These are phyloP conservation scores for Chloris gayana DNA, from an alignment of 176 grass and related monocot species.

Conservation along the genomic window DNA sequence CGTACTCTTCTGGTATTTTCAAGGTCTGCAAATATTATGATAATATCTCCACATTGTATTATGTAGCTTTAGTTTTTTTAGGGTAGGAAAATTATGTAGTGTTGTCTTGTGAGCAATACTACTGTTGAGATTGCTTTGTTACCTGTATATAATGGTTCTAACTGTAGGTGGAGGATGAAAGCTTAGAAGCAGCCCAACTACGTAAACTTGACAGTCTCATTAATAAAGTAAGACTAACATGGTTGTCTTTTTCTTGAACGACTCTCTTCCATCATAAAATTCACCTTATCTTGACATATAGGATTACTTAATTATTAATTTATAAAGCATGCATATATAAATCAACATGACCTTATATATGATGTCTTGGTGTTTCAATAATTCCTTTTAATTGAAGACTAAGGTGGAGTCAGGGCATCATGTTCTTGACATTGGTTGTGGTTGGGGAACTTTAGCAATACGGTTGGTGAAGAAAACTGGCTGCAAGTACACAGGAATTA, in stretches of 20 bases:
- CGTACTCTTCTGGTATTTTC: too few species aligned
- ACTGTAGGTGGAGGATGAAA: slow-evolving; percentile 67
- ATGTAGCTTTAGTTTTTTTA: background rate
- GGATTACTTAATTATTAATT: background rate
- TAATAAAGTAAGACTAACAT: slow-evolving; percentile 58
- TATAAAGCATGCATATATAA: too few species aligned
- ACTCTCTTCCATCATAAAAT: background rate
- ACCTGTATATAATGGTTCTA: background rate
- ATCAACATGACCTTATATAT: background rate
- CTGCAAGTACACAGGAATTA: slow-evolving; percentile 89
- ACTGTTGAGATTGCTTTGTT: background rate
- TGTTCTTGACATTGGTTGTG: slow-evolving; percentile 88
- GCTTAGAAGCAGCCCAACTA: slow-evolving; percentile 67
- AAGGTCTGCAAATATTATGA: slow-evolving; percentile 44
- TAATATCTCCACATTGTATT: background rate
- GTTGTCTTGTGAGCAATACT: slow-evolving; percentile 11
- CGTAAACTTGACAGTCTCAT: slow-evolving; percentile 76
- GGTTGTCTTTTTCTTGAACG: background rate
- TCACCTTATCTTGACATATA: background rate
- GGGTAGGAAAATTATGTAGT: slow-evolving; percentile 40
- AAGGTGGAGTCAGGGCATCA: slow-evolving; percentile 67
- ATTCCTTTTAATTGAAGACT: slow-evolving; percentile 45
- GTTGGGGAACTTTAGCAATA: slow-evolving; percentile 39
- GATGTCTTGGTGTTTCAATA: slow-evolving; percentile 22
- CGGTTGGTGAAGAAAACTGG: slow-evolving; percentile 19